These are phyloP conservation scores for Zoysia japonica DNA, from an alignment of 176 grass and related monocot species.

Conservation along the genomic window DNA sequence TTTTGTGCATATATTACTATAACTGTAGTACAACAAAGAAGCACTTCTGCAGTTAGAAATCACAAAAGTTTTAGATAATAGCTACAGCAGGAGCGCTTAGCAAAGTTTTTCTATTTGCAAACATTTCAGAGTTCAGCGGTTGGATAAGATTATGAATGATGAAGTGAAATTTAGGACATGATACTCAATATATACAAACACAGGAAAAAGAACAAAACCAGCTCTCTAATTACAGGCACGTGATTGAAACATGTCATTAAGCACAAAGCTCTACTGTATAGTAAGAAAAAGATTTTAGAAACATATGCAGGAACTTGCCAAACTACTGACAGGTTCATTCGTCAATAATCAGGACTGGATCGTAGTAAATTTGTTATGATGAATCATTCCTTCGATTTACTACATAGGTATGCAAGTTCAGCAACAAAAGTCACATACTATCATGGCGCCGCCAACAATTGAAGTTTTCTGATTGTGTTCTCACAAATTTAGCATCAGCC, in stretches of 20 bases:
- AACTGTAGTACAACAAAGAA: not conserved
- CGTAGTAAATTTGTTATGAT: not conserved
- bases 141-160: not conserved
- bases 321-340: not conserved
- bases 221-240: not conserved
- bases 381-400: not conserved
- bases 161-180: not conserved
- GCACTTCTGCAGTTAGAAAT: not conserved
- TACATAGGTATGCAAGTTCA: not conserved
- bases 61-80: constrained; percentile 2
- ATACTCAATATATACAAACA: not conserved
- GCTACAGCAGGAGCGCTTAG: not conserved
- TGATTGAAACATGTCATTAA: not conserved
- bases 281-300: not conserved
- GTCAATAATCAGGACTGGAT: not conserved
- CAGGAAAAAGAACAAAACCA: constrained; percentile 1
- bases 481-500: not conserved
- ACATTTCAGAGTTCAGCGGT: constrained; percentile 6
- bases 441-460: not conserved
- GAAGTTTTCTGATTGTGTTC: not conserved
- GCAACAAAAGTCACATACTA: not conserved
- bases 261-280: not conserved
- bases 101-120: not conserved
- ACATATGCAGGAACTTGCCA: not conserved
- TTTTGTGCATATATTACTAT: not conserved